phyloP scores from a whole-genome alignment of 192 early-diverging fungal species.

The Chytriomyces confervae region DNA sequence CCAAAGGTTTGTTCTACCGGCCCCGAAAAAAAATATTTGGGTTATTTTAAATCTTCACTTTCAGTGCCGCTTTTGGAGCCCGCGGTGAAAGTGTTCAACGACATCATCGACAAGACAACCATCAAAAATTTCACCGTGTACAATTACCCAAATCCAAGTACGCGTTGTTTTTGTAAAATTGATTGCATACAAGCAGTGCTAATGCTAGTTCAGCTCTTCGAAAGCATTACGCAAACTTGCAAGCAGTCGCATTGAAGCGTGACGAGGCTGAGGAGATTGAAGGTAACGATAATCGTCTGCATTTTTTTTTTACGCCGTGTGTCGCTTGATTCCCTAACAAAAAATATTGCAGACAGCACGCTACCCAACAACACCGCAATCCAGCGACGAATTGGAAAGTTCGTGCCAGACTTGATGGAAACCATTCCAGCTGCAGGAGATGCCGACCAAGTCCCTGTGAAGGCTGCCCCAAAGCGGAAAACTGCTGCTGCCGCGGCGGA shows the following conservation, averaged over 20 bases:
- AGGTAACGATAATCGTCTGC: constrained; percentile 33
- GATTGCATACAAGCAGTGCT: constrained; percentile 1
- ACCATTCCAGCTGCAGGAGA: constrained; percentile 3
- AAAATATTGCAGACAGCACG: constrained; percentile 14
- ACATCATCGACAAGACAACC: constrained; percentile 33
- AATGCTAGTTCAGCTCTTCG: constrained; percentile 41
- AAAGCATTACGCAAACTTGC: constrained; percentile 56
- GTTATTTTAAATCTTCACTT: not conserved
- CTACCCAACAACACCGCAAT: constrained; percentile 21
- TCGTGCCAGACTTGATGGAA: constrained; percentile 9
- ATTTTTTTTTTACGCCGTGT: not conserved
- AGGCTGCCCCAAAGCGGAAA: not conserved
- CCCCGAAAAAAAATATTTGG: not conserved
- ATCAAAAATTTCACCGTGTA: constrained; percentile 40
- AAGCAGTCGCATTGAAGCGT: constrained; percentile 50
- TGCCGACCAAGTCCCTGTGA: constrained; percentile 6
- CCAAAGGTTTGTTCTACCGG: constrained; percentile 14
- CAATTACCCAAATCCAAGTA: constrained; percentile 53
- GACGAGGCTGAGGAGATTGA: constrained; percentile 46
- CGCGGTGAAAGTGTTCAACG: constrained; percentile 24
- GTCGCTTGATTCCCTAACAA: not conserved
- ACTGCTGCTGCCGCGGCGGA: not conserved
- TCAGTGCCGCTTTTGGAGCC: constrained; percentile 30
- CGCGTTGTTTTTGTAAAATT: constrained; percentile 5
- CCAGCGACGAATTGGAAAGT: constrained; percentile 17